Evolutionary conservation across 139 green algal genomes (phyloP).

Genomic region (Chlorella sp.): DNA sequence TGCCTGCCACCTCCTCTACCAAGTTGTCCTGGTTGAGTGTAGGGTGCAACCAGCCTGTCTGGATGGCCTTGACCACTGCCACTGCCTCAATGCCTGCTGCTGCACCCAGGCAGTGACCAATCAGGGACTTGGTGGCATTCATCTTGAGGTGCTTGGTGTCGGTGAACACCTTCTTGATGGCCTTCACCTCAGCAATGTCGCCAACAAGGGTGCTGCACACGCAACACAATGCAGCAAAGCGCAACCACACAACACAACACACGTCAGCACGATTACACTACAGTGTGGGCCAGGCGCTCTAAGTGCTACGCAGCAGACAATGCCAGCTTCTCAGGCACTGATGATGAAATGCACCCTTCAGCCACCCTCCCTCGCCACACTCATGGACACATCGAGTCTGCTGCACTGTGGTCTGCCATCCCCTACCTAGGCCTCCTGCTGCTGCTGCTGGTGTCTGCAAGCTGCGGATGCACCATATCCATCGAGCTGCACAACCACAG

Average conservation of each 20-base stretch:
- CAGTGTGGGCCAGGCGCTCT: no score
- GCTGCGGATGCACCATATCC: no score
- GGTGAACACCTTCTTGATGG: conserved; percentile 89
- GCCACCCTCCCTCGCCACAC: no score
- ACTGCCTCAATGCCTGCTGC: conserved; percentile 88
- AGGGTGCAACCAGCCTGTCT: conserved; percentile 91
- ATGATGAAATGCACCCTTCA: no score
- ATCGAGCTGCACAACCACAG: no score
- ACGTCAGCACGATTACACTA: no score
- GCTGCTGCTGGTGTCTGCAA: no score
- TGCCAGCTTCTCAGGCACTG: no score
- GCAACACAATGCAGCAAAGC: not conserved
- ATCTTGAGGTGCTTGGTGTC: conserved; percentile 82
- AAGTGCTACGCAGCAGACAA: no score
- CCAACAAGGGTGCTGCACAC: conserved; percentile 82
- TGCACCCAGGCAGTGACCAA: conserved; percentile 95
- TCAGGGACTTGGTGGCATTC: conserved; percentile 98
- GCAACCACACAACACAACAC: not conserved
- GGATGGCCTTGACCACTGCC: conserved; percentile 70
- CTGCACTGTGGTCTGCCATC: no score
- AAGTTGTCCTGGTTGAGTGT: conserved; percentile 93
- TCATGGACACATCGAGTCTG: no score
- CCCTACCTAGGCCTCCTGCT: no score
- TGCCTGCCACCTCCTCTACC: conserved; percentile 79
- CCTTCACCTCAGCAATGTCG: conserved; percentile 95